phyloP scores from a whole-genome alignment of 306 rosid species.

The Prunus mira region DNA sequence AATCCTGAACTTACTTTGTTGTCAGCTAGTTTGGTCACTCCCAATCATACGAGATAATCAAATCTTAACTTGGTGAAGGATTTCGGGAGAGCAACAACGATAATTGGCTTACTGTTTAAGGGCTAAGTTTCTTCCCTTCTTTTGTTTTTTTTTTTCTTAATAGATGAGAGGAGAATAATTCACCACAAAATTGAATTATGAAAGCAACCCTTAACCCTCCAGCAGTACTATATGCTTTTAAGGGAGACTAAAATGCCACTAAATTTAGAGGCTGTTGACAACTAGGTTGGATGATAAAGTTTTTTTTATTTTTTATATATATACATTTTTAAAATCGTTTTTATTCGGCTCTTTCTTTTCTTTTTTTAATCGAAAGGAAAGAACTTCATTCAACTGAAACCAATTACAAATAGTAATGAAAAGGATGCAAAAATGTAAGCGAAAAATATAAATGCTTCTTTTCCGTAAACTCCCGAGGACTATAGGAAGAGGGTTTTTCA shows the following conservation, averaged over 20 bases:
- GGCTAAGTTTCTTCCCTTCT: no score
- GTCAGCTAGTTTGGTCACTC: neutral
- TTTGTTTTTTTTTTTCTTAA: neutral
- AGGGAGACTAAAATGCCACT: neutral
- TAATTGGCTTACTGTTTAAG: neutral
- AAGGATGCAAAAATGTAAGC: no score
- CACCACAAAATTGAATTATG: neutral
- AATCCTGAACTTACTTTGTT: no score
- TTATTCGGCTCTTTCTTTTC: neutral
- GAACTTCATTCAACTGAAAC: no score
- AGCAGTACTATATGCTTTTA: neutral
- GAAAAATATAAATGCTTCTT: neutral
- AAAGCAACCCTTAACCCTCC: slow-evolving; percentile 7
- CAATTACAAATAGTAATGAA: no score
- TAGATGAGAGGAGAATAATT: neutral
- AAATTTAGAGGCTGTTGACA: neutral
- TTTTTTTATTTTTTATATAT: neutral
- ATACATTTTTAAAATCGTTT: neutral
- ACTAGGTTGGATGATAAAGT: neutral
- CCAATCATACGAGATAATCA: neutral
- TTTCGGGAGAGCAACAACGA: neutral
- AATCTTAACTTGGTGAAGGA: neutral
- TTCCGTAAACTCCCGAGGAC: neutral
- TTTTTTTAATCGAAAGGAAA: no score
- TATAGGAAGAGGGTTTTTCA: neutral